phyloP scores from a whole-genome alignment of 352 stramenopile species.

The Pythium sp. region DNA sequence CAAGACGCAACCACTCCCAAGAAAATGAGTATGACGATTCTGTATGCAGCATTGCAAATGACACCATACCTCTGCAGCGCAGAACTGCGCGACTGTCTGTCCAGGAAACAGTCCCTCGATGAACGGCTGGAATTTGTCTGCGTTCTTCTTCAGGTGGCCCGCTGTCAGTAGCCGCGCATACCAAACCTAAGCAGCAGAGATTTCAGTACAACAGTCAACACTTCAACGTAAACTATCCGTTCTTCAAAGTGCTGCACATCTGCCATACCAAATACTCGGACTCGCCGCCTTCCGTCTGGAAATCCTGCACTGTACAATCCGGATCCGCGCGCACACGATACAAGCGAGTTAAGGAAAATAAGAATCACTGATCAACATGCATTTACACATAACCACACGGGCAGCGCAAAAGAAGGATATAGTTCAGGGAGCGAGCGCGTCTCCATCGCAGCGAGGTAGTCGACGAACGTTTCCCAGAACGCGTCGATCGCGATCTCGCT shows the following conservation, averaged over 20 bases:
- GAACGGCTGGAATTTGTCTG: conserved; percentile 88
- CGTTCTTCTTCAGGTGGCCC: conserved; percentile 85
- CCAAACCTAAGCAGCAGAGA: conserved; percentile 49
- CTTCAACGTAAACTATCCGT: not conserved
- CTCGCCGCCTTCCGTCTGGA: conserved; percentile 84
- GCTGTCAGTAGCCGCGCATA: conserved; percentile 85
- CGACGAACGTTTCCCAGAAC: conserved; percentile 93
- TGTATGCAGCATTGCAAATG: conserved; percentile 1
- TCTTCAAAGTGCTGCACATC: not conserved
- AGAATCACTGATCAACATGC: not conserved
- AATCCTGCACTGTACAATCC: conserved; percentile 63
- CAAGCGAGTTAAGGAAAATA: conserved; percentile 34
- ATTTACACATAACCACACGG: conserved; percentile 16
- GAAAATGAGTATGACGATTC: not conserved
- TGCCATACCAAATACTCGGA: conserved; percentile 68
- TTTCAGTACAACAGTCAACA: not conserved
- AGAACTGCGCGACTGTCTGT: conserved; percentile 83
- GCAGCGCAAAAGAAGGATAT: conserved; percentile 24
- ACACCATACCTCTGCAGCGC: conserved; percentile 51
- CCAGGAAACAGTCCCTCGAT: conserved; percentile 81
- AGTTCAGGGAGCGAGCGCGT: conserved; percentile 65
- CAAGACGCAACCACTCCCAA: not conserved
- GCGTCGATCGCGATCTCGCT: conserved; percentile 91
- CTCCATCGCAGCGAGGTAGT: conserved; percentile 83
- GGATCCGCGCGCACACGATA: not conserved